These are phyloP conservation scores for Astrephomene gubernaculifera DNA, from an alignment of 139 green algal genomes.

Conservation along the genomic window DNA sequence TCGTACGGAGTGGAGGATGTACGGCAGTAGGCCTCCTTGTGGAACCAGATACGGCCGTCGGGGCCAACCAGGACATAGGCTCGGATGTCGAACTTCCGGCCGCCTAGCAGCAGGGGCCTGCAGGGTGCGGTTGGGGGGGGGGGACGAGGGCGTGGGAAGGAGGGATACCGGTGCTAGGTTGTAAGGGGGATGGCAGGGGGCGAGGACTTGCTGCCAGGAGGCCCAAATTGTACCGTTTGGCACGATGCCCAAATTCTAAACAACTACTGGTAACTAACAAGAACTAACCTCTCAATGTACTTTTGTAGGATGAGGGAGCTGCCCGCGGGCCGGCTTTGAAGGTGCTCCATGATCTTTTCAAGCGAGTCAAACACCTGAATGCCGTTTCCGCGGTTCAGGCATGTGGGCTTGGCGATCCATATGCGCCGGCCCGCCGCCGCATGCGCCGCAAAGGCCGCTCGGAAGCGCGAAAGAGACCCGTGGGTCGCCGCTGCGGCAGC, in stretches of 20 bases:
- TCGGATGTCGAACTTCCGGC: slow-evolving; percentile 74
- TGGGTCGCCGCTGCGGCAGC: neutral
- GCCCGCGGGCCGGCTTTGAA: slow-evolving; percentile 19
- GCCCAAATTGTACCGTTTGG: too few species aligned
- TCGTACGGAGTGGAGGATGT: slow-evolving; percentile 63
- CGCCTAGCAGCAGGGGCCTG: slow-evolving; percentile 62
- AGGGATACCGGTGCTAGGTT: too few species aligned
- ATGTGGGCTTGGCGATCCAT: slow-evolving; percentile 71
- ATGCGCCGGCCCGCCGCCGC: slow-evolving; percentile 21
- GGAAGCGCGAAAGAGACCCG: slow-evolving; percentile 13
- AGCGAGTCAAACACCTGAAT: slow-evolving; percentile 60
- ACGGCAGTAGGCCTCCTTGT: slow-evolving; percentile 65
- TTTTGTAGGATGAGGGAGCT: slow-evolving; percentile 68
- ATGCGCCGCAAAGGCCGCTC: slow-evolving; percentile 8
- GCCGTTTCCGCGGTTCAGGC: slow-evolving; percentile 64
- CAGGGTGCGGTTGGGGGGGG: neutral
- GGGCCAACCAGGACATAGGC: slow-evolving; percentile 46
- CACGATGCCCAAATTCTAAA: too few species aligned
- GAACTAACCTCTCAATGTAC: slow-evolving; percentile 64
- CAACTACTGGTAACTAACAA: neutral
- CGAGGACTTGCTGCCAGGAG: too few species aligned
- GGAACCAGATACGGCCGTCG: slow-evolving; percentile 54
- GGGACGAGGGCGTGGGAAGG: neutral
- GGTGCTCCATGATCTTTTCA: slow-evolving; percentile 32
- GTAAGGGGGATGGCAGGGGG: too few species aligned